phyloP scores from a whole-genome alignment of 176 grass and related monocot genomes.

The Phragmites australis region DNA sequence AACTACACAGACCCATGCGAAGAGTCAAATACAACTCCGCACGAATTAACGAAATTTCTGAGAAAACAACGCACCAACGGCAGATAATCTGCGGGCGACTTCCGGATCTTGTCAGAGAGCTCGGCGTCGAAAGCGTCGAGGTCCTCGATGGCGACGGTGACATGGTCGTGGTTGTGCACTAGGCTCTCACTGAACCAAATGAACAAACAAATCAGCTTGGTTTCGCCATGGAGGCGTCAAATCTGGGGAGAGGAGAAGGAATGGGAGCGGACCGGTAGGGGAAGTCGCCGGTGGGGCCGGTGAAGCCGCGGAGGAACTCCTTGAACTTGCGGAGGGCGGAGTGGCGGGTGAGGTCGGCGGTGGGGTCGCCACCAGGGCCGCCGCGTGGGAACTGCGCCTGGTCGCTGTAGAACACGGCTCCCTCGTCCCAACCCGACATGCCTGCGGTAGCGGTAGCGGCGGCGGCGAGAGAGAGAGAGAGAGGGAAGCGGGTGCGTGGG shows the following conservation, averaged over 20 bases:
- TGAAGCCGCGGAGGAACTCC: conserved; percentile 93
- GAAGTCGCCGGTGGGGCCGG: conserved; percentile 76
- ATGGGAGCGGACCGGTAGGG: conserved; percentile 63
- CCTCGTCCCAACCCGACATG: conserved; percentile 99
- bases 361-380: conserved; percentile 58
- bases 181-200: conserved; percentile 69
- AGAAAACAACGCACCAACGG: conserved; percentile 53
- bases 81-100: conserved; percentile 81
- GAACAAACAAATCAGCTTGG: neutral
- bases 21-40: neutral
- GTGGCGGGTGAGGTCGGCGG: conserved; percentile 75
- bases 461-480: neutral
- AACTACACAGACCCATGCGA: conserved; percentile 43
- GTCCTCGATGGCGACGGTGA: conserved; percentile 92
- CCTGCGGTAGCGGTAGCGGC: neutral
- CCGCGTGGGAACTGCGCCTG: conserved; percentile 92
- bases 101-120: conserved; percentile 87
- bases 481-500: neutral
- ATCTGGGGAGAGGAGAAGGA: neutral
- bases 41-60: neutral
- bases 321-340: conserved; percentile 97
- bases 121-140: conserved; percentile 88
- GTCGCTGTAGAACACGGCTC: conserved; percentile 97
- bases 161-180: conserved; percentile 80
- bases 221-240: neutral